Evolutionary conservation across 352 stramenopile genomes (phyloP), one percentile per base, ranked within the genome.

Genomic region (Phytophthora sansomeana): DNA sequence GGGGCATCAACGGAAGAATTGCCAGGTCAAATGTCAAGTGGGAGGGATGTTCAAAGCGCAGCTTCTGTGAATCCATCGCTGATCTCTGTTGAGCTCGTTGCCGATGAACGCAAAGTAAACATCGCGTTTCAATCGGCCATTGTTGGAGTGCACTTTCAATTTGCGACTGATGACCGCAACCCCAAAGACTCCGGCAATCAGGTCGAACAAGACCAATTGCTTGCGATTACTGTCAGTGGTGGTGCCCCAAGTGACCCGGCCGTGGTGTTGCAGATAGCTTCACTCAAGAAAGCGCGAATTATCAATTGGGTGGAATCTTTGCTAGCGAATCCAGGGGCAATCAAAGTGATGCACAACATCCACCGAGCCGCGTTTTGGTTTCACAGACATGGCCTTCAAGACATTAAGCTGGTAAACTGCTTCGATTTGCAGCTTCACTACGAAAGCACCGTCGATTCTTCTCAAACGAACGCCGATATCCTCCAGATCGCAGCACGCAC

Each of bases 381-480:
- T 32, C 21, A 63, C 13, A 11, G 10, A 10, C 59, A 65, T 17
- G 67, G 46, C 11, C 33, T 72, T 19, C 30, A 58, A 6, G 28
- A 57, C 7, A n/a, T 32, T 1, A 32, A 36, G 13, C 55, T 71
- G 2, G 19, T 53, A 11, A 78, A 78, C 17, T 62, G 54, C 24
- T 30, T 76, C 4, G 74, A 81, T 21, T 48, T 81, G 56, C 65
- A 81, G 39, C 36, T 81, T 24, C 36, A 70, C 8, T 66, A 70
- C 24, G 66, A 78, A 49, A 66, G 52, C 28, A 3, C 51, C 9
- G 46, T 69, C n/a, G 54, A 79, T 19, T 28, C 26, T 5, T 32
- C 46, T 5, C 26, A 33, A 29, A 38, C 62, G 6, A 26, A 56
- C 17, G 63, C 60, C 19, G 35, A 61, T 58, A 42, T 73, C n/a